Percentiles rank a stretch among this genome's conserved stretches.
Evolutionary conservation across 768 basidiomycete genomes (phyloP).

Genomic region (Fibroporia radiculosa): DNA sequence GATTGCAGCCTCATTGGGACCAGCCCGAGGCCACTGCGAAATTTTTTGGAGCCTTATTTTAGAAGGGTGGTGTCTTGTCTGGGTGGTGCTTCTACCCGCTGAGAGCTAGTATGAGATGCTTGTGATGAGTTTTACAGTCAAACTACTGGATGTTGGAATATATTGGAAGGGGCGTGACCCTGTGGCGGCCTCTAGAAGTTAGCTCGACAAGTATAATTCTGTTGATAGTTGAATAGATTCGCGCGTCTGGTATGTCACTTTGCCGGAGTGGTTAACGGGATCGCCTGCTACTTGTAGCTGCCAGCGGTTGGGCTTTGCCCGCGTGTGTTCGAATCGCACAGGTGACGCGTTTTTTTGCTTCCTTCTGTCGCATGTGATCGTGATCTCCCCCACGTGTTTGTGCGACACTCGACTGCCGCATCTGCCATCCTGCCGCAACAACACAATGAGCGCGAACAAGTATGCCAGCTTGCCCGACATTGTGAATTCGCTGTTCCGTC

Average conservation of each 20-base stretch:
- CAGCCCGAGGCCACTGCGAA: neutral
- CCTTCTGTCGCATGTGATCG: neutral
- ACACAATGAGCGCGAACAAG: conserved; percentile 43
- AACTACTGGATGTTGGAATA: too few species aligned
- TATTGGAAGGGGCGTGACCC: too few species aligned
- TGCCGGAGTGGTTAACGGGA: conserved; percentile 88
- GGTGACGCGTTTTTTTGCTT: conserved; percentile 38
- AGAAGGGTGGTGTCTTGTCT: too few species aligned
- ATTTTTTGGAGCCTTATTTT: neutral
- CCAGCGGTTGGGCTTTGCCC: conserved; percentile 53
- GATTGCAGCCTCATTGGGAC: conserved; percentile 1
- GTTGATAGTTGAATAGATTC: too few species aligned
- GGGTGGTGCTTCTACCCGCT: too few species aligned
- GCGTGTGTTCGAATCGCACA: conserved; percentile 57
- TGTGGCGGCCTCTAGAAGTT: too few species aligned
- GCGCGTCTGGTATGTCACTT: too few species aligned
- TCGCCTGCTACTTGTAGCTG: conserved; percentile 32
- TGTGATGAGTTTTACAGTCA: too few species aligned
- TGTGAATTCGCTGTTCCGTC: conserved; percentile 36
- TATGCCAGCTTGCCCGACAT: conserved; percentile 91
- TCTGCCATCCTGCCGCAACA: neutral
- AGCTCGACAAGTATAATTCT: too few species aligned
- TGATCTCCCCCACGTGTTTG: neutral
- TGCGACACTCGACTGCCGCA: neutral
- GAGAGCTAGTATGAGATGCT: too few species aligned